phyloP scores from a whole-genome alignment of 1,284 basidiomycete genomes.

The Puccinia polysora region DNA sequence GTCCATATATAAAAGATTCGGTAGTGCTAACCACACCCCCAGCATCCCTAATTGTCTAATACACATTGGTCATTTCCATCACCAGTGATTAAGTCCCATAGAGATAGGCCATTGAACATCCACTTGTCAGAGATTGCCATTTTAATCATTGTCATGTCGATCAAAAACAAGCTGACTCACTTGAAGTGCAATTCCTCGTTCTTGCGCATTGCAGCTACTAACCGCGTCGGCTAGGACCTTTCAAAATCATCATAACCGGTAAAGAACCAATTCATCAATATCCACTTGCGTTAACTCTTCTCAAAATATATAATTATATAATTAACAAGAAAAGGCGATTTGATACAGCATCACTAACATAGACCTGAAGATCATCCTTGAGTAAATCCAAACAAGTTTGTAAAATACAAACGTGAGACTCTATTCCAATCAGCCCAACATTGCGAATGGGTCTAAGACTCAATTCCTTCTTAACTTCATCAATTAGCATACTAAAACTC shows the following conservation, averaged over 20 bases:
- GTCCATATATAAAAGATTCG: conserved; percentile 11
- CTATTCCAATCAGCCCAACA: conserved; percentile 39
- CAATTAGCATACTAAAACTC: conserved; percentile 50
- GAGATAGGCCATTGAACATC: too few species aligned
- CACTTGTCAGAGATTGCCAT: too few species aligned
- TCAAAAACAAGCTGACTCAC: conserved; percentile 44
- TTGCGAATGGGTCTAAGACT: conserved; percentile 26
- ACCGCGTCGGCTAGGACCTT: conserved; percentile 50
- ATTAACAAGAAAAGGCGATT: too few species aligned
- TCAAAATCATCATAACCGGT: too few species aligned
- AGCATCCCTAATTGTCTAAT: conserved; percentile 6
- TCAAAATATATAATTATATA: too few species aligned
- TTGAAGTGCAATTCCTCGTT: conserved; percentile 49
- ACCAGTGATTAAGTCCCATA: too few species aligned
- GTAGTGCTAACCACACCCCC: conserved; percentile 4
- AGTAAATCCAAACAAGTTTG: conserved; percentile 50
- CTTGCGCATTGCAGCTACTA: conserved; percentile 50
- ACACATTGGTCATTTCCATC: too few species aligned
- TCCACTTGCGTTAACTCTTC: too few species aligned
- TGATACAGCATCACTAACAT: conserved; percentile 21
- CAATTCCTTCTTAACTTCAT: conserved; percentile 47
- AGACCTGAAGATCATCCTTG: conserved; percentile 48
- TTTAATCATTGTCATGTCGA: too few species aligned
- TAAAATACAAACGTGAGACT: conserved; percentile 51
- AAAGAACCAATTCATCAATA: too few species aligned